Conservation (phyloP, 2,329 filamentous ascomycete genomes). For the Fusarium xylarioides region DNA sequence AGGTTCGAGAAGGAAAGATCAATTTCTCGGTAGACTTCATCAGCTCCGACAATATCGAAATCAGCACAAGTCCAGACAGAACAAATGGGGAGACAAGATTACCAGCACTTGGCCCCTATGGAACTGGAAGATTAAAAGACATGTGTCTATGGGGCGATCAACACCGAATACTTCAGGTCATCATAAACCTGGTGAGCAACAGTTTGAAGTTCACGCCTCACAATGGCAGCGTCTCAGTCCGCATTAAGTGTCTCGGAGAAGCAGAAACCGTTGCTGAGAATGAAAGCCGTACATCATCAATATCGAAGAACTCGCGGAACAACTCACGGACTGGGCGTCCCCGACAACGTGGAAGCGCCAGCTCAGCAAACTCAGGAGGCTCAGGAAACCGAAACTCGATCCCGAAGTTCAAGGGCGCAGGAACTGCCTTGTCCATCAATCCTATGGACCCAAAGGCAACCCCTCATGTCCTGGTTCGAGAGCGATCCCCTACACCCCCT, state of each 20-base stretch:
- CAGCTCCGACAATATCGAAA: slow-evolving; percentile 40
- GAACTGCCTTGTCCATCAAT: slow-evolving; percentile 70
- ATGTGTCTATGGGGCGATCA: slow-evolving; percentile 94
- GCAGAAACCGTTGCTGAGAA: slow-evolving; percentile 53
- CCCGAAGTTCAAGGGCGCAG: slow-evolving; percentile 44
- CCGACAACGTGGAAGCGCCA: slow-evolving; percentile 58
- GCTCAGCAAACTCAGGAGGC: slow-evolving; percentile 60
- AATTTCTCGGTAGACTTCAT: slow-evolving; percentile 77
- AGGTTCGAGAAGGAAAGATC: slow-evolving; percentile 82
- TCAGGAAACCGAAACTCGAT: slow-evolving; percentile 51
- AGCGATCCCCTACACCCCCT: slow-evolving; percentile 68
- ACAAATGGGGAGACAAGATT: slow-evolving; percentile 51
- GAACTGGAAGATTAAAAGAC: slow-evolving; percentile 76
- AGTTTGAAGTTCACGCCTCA: slow-evolving; percentile 88
- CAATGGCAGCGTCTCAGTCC: slow-evolving; percentile 77
- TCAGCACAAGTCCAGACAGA: slow-evolving; percentile 46
- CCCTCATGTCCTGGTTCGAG: slow-evolving; percentile 58
- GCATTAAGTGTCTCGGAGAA: slow-evolving; percentile 78
- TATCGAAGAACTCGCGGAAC: slow-evolving; percentile 59
- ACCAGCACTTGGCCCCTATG: slow-evolving; percentile 70
- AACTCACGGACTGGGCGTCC: slow-evolving; percentile 53
- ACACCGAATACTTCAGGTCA: slow-evolving; percentile 88
- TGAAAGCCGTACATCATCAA: slow-evolving; percentile 62
- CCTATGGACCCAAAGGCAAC: slow-evolving; percentile 65
- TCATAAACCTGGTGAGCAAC: slow-evolving; percentile 93